A percentile compares a stretch with the other conserved stretches of the same genome.
phyloP scores from a whole-genome alignment of 352 stramenopile genomes.

The Peronospora belbahrii region DNA sequence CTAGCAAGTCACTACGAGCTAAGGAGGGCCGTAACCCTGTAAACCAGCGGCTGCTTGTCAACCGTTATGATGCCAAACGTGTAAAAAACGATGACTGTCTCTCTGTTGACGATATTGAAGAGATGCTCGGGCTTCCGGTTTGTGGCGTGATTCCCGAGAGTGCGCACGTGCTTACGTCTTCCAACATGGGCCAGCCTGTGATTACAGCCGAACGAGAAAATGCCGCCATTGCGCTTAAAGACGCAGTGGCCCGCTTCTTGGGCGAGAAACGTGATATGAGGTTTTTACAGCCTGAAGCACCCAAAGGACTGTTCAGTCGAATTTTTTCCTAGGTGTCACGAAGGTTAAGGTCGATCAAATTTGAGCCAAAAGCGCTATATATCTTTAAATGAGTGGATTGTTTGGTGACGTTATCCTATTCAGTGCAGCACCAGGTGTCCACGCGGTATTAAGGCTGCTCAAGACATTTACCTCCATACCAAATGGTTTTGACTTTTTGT shows the following conservation, averaged over 20 bases:
- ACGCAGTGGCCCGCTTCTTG: constrained; percentile 88
- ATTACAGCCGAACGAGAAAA: constrained; percentile 71
- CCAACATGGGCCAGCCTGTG: constrained; percentile 90
- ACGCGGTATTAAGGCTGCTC: no score
- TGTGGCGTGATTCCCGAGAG: constrained; percentile 89
- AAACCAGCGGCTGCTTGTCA: constrained; percentile 84
- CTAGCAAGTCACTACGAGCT: constrained; percentile 80
- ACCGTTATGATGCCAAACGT: constrained; percentile 86
- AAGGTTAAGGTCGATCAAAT: not conserved
- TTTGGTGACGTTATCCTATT: no score
- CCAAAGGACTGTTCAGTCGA: constrained; percentile 72
- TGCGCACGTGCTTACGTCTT: constrained; percentile 86
- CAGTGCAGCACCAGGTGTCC: no score
- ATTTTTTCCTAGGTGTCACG: constrained; percentile 38
- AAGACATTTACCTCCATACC: no score
- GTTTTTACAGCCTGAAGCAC: constrained; percentile 79
- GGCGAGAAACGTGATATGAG: constrained; percentile 82
- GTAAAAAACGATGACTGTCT: constrained; percentile 87
- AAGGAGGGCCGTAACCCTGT: constrained; percentile 73
- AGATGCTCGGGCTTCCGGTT: constrained; percentile 87
- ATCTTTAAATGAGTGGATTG: no score
- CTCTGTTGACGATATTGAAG: constrained; percentile 88
- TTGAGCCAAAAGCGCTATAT: constrained; percentile 7
- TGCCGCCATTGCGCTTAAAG: constrained; percentile 76
- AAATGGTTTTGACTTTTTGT: no score